Conservation (phyloP, 805 yeast species). For the Priceomyces medius region DNA sequence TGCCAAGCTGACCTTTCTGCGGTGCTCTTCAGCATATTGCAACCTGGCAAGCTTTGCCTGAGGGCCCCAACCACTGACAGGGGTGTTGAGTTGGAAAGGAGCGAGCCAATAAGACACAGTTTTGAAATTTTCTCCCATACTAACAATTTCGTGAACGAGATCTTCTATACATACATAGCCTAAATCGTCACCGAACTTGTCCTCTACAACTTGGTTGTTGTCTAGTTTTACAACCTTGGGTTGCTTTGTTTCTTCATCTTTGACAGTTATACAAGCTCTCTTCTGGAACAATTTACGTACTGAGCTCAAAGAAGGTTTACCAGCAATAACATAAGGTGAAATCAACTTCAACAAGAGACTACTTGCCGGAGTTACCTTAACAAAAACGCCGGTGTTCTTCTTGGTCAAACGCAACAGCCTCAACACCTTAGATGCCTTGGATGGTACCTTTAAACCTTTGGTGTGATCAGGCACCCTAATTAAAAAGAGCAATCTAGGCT, state of each 20-base stretch:
- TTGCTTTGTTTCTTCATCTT: conserved; percentile 23
- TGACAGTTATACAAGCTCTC: conserved; percentile 58
- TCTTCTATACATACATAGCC: conserved; percentile 82
- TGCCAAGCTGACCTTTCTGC: conserved; percentile 53
- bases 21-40: conserved; percentile 52
- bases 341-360: conserved; percentile 64
- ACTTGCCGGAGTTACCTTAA: conserved; percentile 59
- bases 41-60: conserved; percentile 65
- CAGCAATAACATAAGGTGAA: conserved; percentile 71
- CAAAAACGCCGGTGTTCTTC: conserved; percentile 68
- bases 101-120: conserved; percentile 58
- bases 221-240: conserved; percentile 52
- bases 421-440: conserved; percentile 59
- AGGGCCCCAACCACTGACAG: conserved; percentile 74
- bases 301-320: conserved; percentile 70
- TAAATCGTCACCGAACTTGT: conserved; percentile 52
- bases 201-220: conserved; percentile 75
- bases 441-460: conserved; percentile 62
- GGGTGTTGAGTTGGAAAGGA: conserved; percentile 69
- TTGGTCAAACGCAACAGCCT: conserved; percentile 59
- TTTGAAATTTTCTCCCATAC: conserved; percentile 65
- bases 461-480: conserved; percentile 64
- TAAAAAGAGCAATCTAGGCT: conserved; percentile 57
- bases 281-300: conserved; percentile 74
- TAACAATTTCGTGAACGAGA: conserved; percentile 65